Base-by-base conservation (phyloP, 164 flowering plant species). In the Annona squamosa region DNA sequence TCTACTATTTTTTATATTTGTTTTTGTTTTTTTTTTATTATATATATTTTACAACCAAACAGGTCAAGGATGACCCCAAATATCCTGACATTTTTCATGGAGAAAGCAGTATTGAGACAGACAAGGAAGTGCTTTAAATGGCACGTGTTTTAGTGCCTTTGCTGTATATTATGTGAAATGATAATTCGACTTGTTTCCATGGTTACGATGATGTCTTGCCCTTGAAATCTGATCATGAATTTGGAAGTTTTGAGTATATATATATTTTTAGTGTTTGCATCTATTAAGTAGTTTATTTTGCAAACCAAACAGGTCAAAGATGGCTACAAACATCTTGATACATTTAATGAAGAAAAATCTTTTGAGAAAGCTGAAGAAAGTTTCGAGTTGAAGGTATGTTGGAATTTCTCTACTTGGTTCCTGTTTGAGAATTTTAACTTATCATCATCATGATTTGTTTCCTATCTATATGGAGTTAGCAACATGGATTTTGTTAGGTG, bases 81-180 rank as follows among this genome's bases (percentile, higher is more conserved):
- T 65, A 76, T 59, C 26, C 59, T 46, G 74, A 56, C n/a, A 48
- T 52, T 26, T 76, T 66, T 71, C 74, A 67, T 67, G 65, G 48
- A 44, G 71, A 71, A 42, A 71, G 57, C 59, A 56, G 67, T 4
- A 52, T 71, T 71, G 48, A 72, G 3, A 41, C 18, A 19, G 42
- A 46, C 12, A 43, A 66, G 45, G 68, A 3, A 41, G 45, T 66
- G 46, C 46, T 26, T 26, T 26, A 26, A 26, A 26, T 26, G 37
- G 37, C 37, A 26, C 37, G 37, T 26, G 37, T 26, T 26, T 26
- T 26, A 26, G 37, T 26, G 37, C 37, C 37, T 26, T 26, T 26
- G 37, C 37, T 26, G 0, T 26, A 26, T 26, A 26, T 26, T 26
- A 26, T 26, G 37, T 26, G 37, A 26, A 26, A 26, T 26, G 37